Conservation (phyloP, 306 rosid species). For the Casuarina equisetifolia region DNA sequence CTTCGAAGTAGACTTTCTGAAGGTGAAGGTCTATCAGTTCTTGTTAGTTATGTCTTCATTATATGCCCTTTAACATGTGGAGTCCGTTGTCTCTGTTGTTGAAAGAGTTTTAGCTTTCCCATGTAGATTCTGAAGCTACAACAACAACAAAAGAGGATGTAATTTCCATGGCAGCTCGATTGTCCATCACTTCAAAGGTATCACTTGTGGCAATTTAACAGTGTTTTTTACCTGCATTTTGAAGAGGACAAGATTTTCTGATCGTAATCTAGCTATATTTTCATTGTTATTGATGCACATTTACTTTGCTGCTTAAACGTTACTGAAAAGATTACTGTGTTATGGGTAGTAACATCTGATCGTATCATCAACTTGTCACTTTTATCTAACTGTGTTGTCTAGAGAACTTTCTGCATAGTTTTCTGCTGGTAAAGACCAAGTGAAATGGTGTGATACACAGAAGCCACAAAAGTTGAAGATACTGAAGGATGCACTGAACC, state of each 20-base stretch:
- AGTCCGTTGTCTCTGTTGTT: neutral
- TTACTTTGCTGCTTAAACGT: constrained; percentile 4
- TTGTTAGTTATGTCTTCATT: constrained; percentile 15
- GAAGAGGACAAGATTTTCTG: neutral
- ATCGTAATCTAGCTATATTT: constrained; percentile 5
- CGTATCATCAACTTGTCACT: neutral
- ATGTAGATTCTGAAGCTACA: constrained; percentile 59
- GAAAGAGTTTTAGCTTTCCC: neutral
- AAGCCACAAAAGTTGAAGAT: neutral
- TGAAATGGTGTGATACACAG: neutral
- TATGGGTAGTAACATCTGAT: neutral
- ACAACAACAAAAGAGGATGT: constrained; percentile 60
- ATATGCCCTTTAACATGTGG: constrained; percentile 1
- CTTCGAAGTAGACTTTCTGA: constrained; percentile 86
- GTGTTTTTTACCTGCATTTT: neutral
- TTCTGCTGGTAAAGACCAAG: constrained; percentile 13
- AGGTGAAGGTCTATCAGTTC: constrained; percentile 56
- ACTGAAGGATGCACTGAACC: neutral
- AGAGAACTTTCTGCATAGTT: neutral
- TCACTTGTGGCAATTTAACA: constrained; percentile 6
- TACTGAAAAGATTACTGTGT: neutral
- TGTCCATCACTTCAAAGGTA: constrained; percentile 90
- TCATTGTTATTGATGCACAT: neutral
- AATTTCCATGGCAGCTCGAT: constrained; percentile 70
- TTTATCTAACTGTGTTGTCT: neutral